These are phyloP conservation scores for Allium sativum DNA, from an alignment of 106 monocot genomes.

Conservation along the genomic window DNA sequence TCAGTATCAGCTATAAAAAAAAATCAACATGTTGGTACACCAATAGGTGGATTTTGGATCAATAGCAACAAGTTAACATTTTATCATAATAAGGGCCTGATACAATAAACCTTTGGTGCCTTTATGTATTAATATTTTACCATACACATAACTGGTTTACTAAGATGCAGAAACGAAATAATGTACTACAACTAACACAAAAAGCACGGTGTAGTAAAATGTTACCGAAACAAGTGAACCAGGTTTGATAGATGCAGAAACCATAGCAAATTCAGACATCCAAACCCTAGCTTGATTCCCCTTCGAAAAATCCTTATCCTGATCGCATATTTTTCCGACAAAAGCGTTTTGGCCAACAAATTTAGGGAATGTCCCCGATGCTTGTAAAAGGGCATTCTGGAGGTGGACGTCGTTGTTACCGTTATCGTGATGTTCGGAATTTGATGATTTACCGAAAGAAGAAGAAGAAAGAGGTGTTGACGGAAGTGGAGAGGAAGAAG, in stretches of 20 bases:
- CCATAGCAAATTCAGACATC: conserved; percentile 59
- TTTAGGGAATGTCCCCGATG: conserved; percentile 33
- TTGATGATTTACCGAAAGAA: no score
- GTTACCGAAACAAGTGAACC: conserved; percentile 59
- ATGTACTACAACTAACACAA: no score
- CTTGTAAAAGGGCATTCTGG: conserved; percentile 15
- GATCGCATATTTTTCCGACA: conserved; percentile 25
- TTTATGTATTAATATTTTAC: no score
- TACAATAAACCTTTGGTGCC: no score
- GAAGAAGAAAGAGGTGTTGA: conserved; percentile 1
- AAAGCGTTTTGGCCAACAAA: conserved; percentile 41
- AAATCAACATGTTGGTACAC: no score
- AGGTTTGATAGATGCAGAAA: conserved; percentile 32
- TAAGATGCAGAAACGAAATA: no score
- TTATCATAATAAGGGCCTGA: no score
- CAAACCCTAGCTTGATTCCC: conserved; percentile 43
- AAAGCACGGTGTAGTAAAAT: background rate
- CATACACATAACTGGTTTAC: no score
- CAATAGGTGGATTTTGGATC: no score
- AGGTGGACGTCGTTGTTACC: conserved; percentile 8
- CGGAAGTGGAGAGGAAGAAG: conserved; percentile 8
- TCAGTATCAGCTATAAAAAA: no score
- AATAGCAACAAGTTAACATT: no score
- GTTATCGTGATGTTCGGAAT: background rate
- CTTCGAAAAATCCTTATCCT: conserved; percentile 17